phyloP scores from a whole-genome alignment of 129 eudicot genomes.

The Flaveria robusta region DNA sequence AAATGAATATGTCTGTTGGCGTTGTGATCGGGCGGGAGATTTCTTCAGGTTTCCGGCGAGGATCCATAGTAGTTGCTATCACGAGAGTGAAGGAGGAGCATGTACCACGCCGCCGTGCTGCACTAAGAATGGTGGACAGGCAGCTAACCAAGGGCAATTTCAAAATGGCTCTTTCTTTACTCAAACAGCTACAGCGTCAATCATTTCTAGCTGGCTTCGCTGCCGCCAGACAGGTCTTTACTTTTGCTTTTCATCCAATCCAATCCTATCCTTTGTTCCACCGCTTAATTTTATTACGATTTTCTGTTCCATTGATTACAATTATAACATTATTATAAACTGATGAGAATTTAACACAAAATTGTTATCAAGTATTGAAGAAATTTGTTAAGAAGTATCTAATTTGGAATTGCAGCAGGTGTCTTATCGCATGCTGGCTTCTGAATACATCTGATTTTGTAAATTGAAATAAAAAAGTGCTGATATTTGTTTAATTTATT shows the following conservation, averaged over 20 bases:
- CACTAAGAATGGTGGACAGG: constrained; percentile 56
- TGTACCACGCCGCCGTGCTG: constrained; percentile 54
- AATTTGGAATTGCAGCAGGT: no score
- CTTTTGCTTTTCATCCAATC: neutral
- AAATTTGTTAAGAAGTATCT: no score
- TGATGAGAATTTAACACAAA: no score
- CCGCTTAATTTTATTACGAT: neutral
- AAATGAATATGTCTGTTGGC: constrained; percentile 22
- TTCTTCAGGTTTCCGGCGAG: constrained; percentile 22
- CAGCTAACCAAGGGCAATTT: constrained; percentile 59
- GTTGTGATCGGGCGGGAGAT: no score
- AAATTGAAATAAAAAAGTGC: no score
- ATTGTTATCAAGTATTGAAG: no score
- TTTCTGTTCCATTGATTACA: neutral
- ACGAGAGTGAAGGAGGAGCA: neutral
- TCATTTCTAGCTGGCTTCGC: constrained; percentile 62
- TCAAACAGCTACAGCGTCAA: constrained; percentile 54
- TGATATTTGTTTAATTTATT: no score
- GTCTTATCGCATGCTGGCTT: no score
- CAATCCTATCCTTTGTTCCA: no score
- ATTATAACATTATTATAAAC: no score
- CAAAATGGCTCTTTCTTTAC: constrained; percentile 50
- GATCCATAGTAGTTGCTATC: constrained; percentile 12
- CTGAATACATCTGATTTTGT: no score
- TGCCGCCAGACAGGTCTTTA: constrained; percentile 56